Base-by-base conservation (phyloP, 139 green algal species). In the Chlorella sp. region DNA sequence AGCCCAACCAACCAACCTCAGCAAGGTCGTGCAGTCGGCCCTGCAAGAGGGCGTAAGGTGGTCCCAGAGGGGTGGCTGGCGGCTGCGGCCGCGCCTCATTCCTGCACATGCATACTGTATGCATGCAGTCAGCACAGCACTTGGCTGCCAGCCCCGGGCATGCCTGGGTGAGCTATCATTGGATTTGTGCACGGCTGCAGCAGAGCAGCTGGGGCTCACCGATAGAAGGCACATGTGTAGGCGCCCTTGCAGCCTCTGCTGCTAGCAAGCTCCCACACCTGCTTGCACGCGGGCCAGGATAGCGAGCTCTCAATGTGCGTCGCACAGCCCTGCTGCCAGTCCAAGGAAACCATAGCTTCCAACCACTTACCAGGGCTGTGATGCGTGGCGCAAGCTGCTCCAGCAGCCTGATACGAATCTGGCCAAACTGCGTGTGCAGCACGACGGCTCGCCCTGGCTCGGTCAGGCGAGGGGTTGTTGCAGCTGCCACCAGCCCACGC, bases 31-130 rank as follows among this genome's bases (percentile, higher is more conserved):
- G 46, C 60, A 92, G 28, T 9, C 76, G 83, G 56, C 89, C 89
- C 67, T 92, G 89, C n/a, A 92, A 40, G 56, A 92, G 86, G 9
- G 81, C 89, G 56, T 92, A 92, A 14, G 89, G 89, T 19, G 89
- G 89, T 8, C 89, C 89, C n/a, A 80, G 48, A 16, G 46, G 72
- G 34, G 11, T 40, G 32, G 19, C 19, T 9, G 41, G 41, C 32
- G 73, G 46, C 38, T 40, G 38, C 32, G 73, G 73, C 28, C 72
- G 72, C n/a, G 73, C 73, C 73, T 80, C 73, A 13, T 67, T 62
- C 46, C 73, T 78, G 73, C 30, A 36, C 60, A 14, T n/a, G n/a
- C n/a, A n/a, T n/a, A n/a, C n/a, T n/a, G n/a, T n/a, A n/a, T n/a
- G n/a, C n/a, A n/a, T n/a, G n/a, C n/a, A n/a, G n/a, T n/a, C n/a